Conservation (phyloP, 495 filamentous ascomycete species). For the Neurospora intermedia region DNA sequence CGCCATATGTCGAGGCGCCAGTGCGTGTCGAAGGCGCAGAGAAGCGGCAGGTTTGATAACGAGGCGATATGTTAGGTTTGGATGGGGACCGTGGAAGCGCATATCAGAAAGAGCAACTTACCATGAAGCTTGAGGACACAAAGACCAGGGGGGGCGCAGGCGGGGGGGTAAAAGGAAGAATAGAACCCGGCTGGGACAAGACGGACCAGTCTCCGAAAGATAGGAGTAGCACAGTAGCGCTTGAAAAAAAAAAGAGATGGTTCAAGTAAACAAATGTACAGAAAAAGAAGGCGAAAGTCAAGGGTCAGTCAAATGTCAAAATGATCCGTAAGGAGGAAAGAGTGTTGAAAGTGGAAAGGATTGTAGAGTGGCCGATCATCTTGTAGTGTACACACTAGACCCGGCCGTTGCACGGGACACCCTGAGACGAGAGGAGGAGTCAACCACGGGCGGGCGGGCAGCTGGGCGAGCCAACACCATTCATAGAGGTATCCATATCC, state of each 20-base stretch:
- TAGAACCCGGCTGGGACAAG: not conserved
- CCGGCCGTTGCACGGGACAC: not conserved
- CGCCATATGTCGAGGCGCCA: not conserved
- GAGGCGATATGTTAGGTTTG: not conserved
- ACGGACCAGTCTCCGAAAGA: not conserved
- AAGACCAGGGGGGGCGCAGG: not conserved
- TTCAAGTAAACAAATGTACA: not conserved
- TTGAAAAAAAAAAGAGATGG: not conserved
- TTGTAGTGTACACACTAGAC: not conserved
- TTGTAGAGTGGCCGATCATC: not conserved
- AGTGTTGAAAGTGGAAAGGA: constrained; percentile 1
- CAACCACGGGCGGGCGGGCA: not conserved
- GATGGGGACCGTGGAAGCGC: not conserved
- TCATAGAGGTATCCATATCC: not conserved
- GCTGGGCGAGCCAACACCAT: not conserved
- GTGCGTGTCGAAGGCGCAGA: not conserved
- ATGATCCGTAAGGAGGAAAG: not conserved
- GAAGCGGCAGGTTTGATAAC: not conserved
- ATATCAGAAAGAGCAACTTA: not conserved
- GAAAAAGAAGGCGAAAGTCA: not conserved
- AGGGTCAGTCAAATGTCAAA: not conserved
- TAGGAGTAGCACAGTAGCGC: not conserved
- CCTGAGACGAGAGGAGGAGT: not conserved
- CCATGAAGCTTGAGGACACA: not conserved
- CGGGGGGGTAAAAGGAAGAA: not conserved